Evolutionary conservation across 2,329 filamentous ascomycete species (phyloP).

Genomic region (Coccinonectria pachysandricola): DNA sequence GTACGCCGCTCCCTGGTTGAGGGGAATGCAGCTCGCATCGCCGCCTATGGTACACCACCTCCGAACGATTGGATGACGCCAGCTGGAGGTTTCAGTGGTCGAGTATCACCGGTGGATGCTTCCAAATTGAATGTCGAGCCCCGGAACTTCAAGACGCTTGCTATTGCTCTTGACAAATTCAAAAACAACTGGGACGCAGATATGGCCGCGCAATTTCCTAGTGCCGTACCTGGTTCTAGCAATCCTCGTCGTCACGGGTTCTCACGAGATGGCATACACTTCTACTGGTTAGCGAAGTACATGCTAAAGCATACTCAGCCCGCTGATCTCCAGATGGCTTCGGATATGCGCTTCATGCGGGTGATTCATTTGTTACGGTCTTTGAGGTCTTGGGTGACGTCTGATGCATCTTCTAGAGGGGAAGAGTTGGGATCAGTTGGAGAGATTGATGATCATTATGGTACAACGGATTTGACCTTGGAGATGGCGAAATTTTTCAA

Average conservation of each 20-base stretch:
- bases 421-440: slow-evolving; percentile 59
- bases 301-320: slow-evolving; percentile 49
- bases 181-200: slow-evolving; percentile 63
- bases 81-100: slow-evolving; percentile 31
- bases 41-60: slow-evolving; percentile 43
- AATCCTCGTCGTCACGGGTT: slow-evolving; percentile 54
- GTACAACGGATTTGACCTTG: slow-evolving; percentile 51
- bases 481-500: slow-evolving; percentile 64
- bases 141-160: slow-evolving; percentile 36
- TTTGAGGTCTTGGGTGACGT: slow-evolving; percentile 48
- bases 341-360: slow-evolving; percentile 50
- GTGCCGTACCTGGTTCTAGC: slow-evolving; percentile 30
- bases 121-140: slow-evolving; percentile 29
- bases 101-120: slow-evolving; percentile 35
- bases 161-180: slow-evolving; percentile 58
- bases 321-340: slow-evolving; percentile 41
- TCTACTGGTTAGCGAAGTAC: slow-evolving; percentile 60
- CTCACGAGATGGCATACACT: slow-evolving; percentile 61
- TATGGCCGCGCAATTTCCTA: slow-evolving; percentile 57
- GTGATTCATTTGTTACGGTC: slow-evolving; percentile 52
- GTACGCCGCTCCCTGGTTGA: slow-evolving; percentile 37
- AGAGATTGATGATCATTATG: slow-evolving; percentile 58
- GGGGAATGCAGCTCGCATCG: slow-evolving; percentile 26
- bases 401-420: slow-evolving; percentile 53
- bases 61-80: slow-evolving; percentile 47